Conservation (phyloP, 768 basidiomycete genomes). For the Amyloporia xantha region DNA sequence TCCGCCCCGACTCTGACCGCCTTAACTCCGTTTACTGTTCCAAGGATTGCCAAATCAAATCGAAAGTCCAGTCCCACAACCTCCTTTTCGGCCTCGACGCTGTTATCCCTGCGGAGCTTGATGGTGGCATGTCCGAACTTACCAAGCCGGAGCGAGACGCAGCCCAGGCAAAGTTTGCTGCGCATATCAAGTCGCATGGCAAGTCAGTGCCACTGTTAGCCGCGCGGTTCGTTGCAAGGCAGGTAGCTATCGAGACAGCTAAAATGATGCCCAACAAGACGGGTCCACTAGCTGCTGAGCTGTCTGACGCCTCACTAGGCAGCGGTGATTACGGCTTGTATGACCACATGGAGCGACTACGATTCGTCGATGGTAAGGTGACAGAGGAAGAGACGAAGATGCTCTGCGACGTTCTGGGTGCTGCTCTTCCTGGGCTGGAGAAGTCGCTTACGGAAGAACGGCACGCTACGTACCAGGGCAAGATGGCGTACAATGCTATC, state of each 20-base stretch:
- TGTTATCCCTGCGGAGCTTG: conserved; percentile 43
- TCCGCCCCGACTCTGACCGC: conserved; percentile 43
- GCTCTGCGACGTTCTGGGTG: conserved; percentile 47
- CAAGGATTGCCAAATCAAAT: conserved; percentile 48
- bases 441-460: conserved; percentile 61
- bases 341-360: conserved; percentile 73
- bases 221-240: conserved; percentile 66
- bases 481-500: conserved; percentile 71
- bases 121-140: conserved; percentile 25
- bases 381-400: conserved; percentile 43
- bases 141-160: conserved; percentile 38
- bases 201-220: conserved; percentile 49
- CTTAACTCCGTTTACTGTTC: conserved; percentile 69
- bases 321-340: conserved; percentile 52
- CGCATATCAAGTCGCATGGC: conserved; percentile 45
- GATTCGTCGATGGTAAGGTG: conserved; percentile 53
- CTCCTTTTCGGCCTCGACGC: conserved; percentile 67
- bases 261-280: conserved; percentile 38
- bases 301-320: conserved; percentile 36
- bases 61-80: conserved; percentile 54
- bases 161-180: conserved; percentile 55
- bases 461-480: conserved; percentile 54
- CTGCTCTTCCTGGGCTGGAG: conserved; percentile 66
- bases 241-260: conserved; percentile 56
- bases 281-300: conserved; percentile 17